A percentile compares a stretch with the other conserved stretches of the same genome.
These are phyloP conservation scores for Fraxinus floribunda DNA, from an alignment of 305 asterid species.

Conservation along the genomic window DNA sequence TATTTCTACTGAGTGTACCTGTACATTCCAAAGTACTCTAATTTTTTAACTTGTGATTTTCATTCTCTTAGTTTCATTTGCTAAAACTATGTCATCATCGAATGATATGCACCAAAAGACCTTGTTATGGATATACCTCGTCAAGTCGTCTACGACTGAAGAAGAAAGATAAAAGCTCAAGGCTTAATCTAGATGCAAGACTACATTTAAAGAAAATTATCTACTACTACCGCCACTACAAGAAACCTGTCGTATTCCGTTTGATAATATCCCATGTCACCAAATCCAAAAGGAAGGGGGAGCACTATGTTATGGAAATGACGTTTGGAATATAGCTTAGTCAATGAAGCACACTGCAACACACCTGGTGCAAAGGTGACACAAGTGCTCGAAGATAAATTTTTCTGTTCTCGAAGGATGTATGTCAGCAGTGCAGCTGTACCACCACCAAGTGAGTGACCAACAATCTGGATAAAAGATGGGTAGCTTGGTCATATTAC, in stretches of 20 bases:
- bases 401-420: constrained; percentile 81
- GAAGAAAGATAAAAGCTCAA: neutral
- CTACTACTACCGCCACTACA: neutral
- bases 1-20: neutral
- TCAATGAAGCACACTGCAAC: constrained; percentile 13
- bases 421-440: constrained; percentile 88
- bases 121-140: neutral
- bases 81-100: neutral
- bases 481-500: constrained; percentile 4
- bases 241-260: neutral
- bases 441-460: constrained; percentile 97
- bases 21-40: neutral
- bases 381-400: constrained; percentile 64
- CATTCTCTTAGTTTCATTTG: neutral
- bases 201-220: neutral
- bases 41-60: neutral
- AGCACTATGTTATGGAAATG: neutral
- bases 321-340: neutral
- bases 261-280: neutral
- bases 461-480: constrained; percentile 61
- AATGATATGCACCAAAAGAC: neutral
- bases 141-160: neutral
- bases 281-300: neutral
- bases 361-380: constrained; percentile 88
- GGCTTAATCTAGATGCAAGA: neutral